Evolutionary conservation across 2,329 filamentous ascomycete genomes (phyloP).

Genomic region (Colletotrichum viniferum): DNA sequence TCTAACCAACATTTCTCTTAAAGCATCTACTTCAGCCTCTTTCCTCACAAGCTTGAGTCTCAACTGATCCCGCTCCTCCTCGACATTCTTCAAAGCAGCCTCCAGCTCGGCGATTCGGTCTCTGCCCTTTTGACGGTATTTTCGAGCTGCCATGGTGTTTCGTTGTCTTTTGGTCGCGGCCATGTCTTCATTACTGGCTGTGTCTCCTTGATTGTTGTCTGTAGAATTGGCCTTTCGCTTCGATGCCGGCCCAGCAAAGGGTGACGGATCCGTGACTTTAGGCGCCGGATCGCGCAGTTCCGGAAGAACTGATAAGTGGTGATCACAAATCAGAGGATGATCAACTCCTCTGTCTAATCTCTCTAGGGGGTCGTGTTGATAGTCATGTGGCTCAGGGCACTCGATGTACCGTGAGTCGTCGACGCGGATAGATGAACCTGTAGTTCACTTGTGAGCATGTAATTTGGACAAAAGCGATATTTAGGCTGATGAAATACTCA

Average conservation of each 20-base stretch:
- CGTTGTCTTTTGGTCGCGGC: slow-evolving; percentile 54
- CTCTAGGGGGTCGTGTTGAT: not conserved
- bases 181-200: not conserved
- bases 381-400: not conserved
- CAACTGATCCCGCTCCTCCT: slow-evolving; percentile 60
- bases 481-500: fast-evolving
- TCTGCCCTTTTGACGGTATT: slow-evolving; percentile 67
- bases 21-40: slow-evolving; percentile 62
- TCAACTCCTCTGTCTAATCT: not conserved
- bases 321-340: not conserved
- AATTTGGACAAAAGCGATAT: not conserved
- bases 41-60: slow-evolving; percentile 59
- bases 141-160: slow-evolving; percentile 67
- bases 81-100: slow-evolving; percentile 53
- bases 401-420: not conserved
- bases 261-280: not conserved
- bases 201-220: not conserved
- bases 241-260: not conserved
- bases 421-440: not conserved
- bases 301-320: not conserved
- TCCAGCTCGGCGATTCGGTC: slow-evolving; percentile 64
- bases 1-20: slow-evolving; percentile 33
- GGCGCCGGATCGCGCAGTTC: not conserved
- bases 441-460: not conserved
- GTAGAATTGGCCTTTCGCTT: not conserved